phyloP scores from a whole-genome alignment of 2,329 filamentous ascomycete species.

The Beauveria sp. region DNA sequence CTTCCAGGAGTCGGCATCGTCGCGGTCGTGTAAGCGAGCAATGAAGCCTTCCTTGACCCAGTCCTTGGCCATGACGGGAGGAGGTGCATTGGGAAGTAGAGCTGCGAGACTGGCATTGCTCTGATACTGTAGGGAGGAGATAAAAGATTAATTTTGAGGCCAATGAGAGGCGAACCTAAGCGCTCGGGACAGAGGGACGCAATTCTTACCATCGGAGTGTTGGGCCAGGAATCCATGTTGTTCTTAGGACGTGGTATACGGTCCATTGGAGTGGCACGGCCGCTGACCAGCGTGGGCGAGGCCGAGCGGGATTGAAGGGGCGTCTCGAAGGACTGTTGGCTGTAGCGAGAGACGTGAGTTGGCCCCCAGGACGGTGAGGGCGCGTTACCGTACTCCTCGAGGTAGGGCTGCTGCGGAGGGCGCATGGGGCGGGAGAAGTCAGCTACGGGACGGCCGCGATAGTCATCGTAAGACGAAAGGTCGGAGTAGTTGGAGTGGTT shows the following conservation, averaged over 20 bases:
- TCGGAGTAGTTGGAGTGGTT: constrained; percentile 19
- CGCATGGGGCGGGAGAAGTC: constrained; percentile 17
- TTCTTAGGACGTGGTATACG: constrained; percentile 15
- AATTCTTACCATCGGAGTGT: constrained; percentile 19
- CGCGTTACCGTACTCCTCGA: constrained; percentile 19
- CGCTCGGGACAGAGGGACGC: neutral
- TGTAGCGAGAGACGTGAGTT: constrained; percentile 13
- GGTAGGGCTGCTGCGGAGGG: constrained; percentile 13
- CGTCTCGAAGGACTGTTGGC: constrained; percentile 15
- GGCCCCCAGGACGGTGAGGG: constrained; percentile 13
- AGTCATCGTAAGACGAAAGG: constrained; percentile 21
- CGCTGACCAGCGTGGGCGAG: constrained; percentile 23
- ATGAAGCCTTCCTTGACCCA: constrained; percentile 27
- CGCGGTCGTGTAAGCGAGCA: constrained; percentile 33
- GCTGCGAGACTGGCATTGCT: constrained; percentile 35
- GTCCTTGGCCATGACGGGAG: constrained; percentile 25
- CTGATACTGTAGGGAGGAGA: constrained; percentile 26
- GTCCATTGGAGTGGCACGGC: constrained; percentile 20
- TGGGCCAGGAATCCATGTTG: constrained; percentile 19
- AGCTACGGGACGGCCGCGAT: constrained; percentile 21
- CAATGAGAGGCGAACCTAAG: neutral
- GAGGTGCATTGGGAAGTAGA: constrained; percentile 26
- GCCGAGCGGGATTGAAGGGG: constrained; percentile 18
- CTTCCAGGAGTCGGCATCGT: constrained; percentile 36
- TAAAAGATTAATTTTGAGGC: constrained; percentile 1